Evolutionary conservation across 495 filamentous ascomycete species (phyloP).

Genomic region (Rostrohypoxylon terebratum): DNA sequence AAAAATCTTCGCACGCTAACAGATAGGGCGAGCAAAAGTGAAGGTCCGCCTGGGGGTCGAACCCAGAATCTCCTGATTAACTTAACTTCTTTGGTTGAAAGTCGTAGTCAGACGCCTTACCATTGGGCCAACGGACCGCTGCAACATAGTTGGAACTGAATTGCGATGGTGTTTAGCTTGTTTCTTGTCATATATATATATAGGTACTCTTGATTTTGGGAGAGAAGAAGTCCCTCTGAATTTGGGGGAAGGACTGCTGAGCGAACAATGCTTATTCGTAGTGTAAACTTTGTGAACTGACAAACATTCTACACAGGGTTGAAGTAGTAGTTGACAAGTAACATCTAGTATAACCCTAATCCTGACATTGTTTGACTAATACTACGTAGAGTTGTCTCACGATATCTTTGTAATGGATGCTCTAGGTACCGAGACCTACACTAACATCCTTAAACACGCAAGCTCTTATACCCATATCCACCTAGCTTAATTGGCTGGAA

Average conservation of each 20-base stretch:
- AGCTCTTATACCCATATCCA: no score
- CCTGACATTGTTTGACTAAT: not conserved
- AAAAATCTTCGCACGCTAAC: not conserved
- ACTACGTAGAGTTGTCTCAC: not conserved
- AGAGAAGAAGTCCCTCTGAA: not conserved
- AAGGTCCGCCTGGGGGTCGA: slow-evolving; percentile 5
- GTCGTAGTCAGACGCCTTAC: slow-evolving; percentile 6
- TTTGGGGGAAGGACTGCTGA: not conserved
- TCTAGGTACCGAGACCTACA: not conserved
- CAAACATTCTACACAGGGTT: no score
- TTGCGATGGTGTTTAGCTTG: not conserved
- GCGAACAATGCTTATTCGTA: no score
- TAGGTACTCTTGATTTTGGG: not conserved
- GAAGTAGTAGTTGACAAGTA: not conserved
- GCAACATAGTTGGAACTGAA: not conserved
- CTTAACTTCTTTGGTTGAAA: not conserved
- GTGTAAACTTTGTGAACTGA: no score
- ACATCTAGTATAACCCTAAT: not conserved
- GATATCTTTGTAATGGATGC: not conserved
- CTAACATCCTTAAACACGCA: not conserved
- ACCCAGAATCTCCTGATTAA: slow-evolving; percentile 4
- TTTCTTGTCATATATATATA: not conserved
- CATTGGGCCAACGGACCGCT: not conserved
- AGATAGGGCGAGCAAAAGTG: not conserved
- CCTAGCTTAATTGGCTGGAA: not conserved